Conservation (phyloP, 2,329 filamentous ascomycete species). For the Cladorrhinum sp. region DNA sequence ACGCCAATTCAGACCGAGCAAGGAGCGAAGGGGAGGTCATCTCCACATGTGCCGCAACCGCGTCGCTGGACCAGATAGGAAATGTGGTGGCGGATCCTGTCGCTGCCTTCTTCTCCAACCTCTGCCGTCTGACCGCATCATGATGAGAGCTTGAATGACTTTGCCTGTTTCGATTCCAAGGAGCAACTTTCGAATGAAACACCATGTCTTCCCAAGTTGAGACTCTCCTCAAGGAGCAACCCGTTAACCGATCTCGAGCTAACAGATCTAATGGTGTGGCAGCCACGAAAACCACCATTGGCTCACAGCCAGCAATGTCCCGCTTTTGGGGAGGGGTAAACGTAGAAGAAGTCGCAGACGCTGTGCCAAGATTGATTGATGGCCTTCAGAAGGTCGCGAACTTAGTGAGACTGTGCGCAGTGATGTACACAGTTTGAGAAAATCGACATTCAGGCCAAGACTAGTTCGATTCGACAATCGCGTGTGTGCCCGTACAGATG, state of each 20-base stretch:
- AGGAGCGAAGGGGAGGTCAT: background rate
- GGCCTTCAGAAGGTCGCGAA: background rate
- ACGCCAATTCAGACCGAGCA: background rate
- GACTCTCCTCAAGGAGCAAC: background rate
- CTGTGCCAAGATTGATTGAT: background rate
- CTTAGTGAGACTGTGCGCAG: background rate
- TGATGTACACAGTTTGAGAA: background rate
- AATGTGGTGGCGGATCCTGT: background rate
- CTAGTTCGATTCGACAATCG: background rate
- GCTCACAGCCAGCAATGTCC: background rate
- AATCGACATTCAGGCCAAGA: background rate
- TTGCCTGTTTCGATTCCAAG: background rate
- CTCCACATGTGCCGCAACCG: background rate
- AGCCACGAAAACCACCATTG: background rate
- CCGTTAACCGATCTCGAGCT: background rate
- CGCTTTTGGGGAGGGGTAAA: conserved; percentile 4
- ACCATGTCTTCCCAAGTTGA: background rate
- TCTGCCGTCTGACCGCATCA: conserved; percentile 1
- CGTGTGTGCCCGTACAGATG: background rate
- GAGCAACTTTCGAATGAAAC: background rate
- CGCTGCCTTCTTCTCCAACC: background rate
- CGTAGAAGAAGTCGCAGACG: background rate
- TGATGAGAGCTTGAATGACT: background rate
- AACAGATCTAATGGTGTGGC: background rate
- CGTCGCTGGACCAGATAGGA: background rate